Base-by-base conservation (phyloP, 2,329 filamentous ascomycete genomes). In the Ceratocystis cacaofunesta region DNA sequence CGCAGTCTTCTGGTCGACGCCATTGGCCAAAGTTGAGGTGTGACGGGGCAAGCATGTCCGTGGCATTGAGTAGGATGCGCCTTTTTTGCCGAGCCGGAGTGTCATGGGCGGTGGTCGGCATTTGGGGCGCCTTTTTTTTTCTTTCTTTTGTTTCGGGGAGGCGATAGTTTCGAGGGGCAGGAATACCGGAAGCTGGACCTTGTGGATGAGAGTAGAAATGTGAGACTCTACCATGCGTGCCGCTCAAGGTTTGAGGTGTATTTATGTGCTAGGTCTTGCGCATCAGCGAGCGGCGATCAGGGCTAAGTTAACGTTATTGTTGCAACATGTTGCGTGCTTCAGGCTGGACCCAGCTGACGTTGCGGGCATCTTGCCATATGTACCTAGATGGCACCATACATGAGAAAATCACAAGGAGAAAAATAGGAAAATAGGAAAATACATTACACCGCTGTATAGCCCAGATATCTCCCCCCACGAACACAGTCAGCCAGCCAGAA, bases 1-100 rank as follows among this genome's bases (percentile, higher is more conserved):
- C 85, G 66, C 79, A 80, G 71, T 88, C 84, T 17, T 73, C 76
- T 0, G 85, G 84, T 63, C 86, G 84, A 80, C 84, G 69, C 85
- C 85, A 87, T 74, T 87, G 84, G 0, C 85, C 85, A 0, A 84
- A 83, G 0, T 82, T 84, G 43, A 87, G 71, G 71, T 87, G 85
- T 1, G 84, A 84, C 5, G 86, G 78, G 0, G 83, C 85, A 1
- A 78, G 83, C 83, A 86, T 86, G 67, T 86, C 84, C 69, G 86
- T 86, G 2, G 83, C 84, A 74, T 86, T 86, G 60, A 86, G 75
- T 5, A 86, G 71, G 15, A 86, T 85, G 28, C 12, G 62, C 19
- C 65, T 32, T 17, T 32, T n/a, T 8, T 58, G 28, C 10, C 32
- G 36, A 2, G 61, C 60, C 8, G 58, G 65, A 12, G 61, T 44